Percentiles rank a stretch among this genome's conserved stretches.
phyloP scores from a whole-genome alignment of 306 rosid species.

The Cyamopsis tetragonoloba region DNA sequence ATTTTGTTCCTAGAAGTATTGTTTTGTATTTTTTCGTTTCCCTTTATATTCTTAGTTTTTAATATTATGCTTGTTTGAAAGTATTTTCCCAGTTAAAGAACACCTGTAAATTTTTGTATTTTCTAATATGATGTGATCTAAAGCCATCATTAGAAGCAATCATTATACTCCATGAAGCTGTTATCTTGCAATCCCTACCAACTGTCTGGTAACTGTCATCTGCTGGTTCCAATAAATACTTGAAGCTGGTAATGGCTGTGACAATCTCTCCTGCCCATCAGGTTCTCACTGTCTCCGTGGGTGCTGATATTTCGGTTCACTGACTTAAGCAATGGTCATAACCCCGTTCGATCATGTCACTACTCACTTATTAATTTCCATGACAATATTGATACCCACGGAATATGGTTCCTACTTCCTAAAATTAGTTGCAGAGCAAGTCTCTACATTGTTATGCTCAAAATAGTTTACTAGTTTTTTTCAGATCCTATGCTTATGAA shows the following conservation, averaged over 20 bases:
- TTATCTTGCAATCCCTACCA: background rate
- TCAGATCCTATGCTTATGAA: background rate
- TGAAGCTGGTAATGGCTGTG: background rate
- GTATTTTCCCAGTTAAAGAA: background rate
- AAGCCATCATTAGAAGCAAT: background rate
- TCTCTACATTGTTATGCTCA: background rate
- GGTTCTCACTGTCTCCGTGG: background rate
- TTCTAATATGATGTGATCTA: background rate
- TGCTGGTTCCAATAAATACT: background rate
- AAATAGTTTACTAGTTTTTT: background rate
- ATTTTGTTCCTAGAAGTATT: background rate
- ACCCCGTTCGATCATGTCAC: background rate
- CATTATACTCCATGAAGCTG: background rate
- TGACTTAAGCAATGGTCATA: background rate
- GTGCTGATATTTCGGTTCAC: conserved; percentile 1
- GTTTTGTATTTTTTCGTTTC: background rate
- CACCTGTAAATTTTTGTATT: background rate
- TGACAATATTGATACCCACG: background rate
- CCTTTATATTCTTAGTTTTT: background rate
- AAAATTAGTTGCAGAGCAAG: background rate
- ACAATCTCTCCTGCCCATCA: background rate
- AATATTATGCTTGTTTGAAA: conserved; percentile 1
- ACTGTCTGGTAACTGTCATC: background rate
- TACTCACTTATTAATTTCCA: background rate
- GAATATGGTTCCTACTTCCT: background rate